phyloP scores from a whole-genome alignment of 129 eudicot genomes.

The Pittosporum tobira region DNA sequence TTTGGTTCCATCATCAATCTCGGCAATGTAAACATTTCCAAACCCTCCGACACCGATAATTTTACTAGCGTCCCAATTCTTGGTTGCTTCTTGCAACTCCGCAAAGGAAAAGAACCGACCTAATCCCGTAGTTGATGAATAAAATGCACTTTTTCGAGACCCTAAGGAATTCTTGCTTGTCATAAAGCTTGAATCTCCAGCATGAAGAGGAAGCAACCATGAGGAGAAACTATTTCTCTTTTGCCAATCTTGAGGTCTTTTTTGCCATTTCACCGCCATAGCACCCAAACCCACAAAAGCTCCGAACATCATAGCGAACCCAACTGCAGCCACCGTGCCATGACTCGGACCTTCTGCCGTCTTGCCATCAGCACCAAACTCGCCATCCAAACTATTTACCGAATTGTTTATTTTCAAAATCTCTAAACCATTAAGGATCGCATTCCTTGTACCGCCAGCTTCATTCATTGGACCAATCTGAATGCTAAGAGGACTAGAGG shows the following conservation, averaged over 20 bases:
- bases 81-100: constrained; percentile 65
- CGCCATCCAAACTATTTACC: constrained; percentile 68
- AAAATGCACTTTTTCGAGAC: constrained; percentile 54
- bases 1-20: constrained; percentile 55
- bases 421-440: constrained; percentile 64
- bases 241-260: constrained; percentile 91
- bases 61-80: constrained; percentile 53
- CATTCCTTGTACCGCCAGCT: constrained; percentile 46
- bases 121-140: constrained; percentile 61
- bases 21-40: constrained; percentile 74
- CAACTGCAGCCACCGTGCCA: constrained; percentile 74
- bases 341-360: constrained; percentile 19
- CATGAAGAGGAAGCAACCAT: constrained; percentile 82
- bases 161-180: constrained; percentile 54
- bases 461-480: constrained; percentile 57
- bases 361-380: constrained; percentile 48
- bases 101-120: constrained; percentile 64
- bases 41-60: constrained; percentile 92
- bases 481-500: constrained; percentile 36
- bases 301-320: constrained; percentile 96
- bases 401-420: constrained; percentile 53
- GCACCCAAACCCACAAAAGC: constrained; percentile 90
- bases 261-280: constrained; percentile 94
- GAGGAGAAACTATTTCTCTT: constrained; percentile 76
- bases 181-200: constrained; percentile 59